Evolutionary conservation across 495 filamentous ascomycete genomes (phyloP).

Genomic region (Tuber indicum): DNA sequence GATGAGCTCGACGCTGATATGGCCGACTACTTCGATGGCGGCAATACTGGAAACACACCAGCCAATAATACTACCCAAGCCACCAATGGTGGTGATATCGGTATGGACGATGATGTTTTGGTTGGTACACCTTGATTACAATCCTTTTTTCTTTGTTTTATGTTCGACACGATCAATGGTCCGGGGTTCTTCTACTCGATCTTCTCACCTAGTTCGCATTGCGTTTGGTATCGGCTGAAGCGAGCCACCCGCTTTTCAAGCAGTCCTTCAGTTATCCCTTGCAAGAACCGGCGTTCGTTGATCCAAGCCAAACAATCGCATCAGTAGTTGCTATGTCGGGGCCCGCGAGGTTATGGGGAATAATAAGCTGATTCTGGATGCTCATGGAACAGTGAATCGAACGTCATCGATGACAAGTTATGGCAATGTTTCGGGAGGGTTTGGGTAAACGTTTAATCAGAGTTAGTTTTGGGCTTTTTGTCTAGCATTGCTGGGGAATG

Average conservation of each 20-base stretch:
- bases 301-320: background rate
- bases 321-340: slow-evolving; percentile 9
- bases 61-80: slow-evolving; percentile 45
- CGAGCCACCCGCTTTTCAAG: background rate
- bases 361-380: slow-evolving; percentile 35
- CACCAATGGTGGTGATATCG: slow-evolving; percentile 46
- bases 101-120: slow-evolving; percentile 48
- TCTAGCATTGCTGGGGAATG: background rate
- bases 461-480: background rate
- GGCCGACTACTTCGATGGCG: slow-evolving; percentile 72
- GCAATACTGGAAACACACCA: slow-evolving; percentile 38
- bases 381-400: slow-evolving; percentile 33
- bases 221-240: slow-evolving; percentile 21
- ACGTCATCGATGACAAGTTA: slow-evolving; percentile 7
- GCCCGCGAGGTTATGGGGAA: slow-evolving; percentile 39
- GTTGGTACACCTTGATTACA: slow-evolving; percentile 35
- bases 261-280: background rate
- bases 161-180: background rate
- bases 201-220: slow-evolving; percentile 3
- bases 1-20: slow-evolving; percentile 93
- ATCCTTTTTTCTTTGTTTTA: slow-evolving; percentile 11
- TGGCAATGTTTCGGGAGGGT: background rate
- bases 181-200: background rate
- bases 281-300: background rate
- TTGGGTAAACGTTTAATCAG: background rate